Base-by-base conservation (phyloP, 2,329 filamentous ascomycete genomes). In the Alternaria postmessia region DNA sequence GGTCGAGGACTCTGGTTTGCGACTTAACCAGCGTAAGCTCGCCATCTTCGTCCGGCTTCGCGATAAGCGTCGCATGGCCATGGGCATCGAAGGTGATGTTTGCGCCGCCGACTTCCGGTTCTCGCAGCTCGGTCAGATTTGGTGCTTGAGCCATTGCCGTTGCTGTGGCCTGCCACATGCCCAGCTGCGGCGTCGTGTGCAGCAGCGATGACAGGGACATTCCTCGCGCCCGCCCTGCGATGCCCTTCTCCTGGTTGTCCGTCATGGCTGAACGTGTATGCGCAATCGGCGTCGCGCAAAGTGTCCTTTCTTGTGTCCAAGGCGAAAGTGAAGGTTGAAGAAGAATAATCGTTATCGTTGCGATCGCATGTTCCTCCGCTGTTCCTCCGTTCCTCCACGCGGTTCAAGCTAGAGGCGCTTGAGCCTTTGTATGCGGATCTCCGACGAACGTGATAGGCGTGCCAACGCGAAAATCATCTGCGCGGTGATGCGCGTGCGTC, bases 111-210 rank as follows among this genome's bases (percentile, higher is more conserved):
- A 59, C 59, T 39, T 64, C 61, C 11, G 64, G 59, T 38, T 63
- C 58, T 16, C 61, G 62, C 26, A 82, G 78, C 36, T 83, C 80
- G 30, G 69, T 68, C 20, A 82, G 43, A 1, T 79, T 79, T 0
- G 80, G 80, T 28, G 80, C 79, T 63, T 76, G 77, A 18, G 79
- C 71, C 12, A 77, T 79, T 0, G 75, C 74, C 12, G 66, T 74
- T 18, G 76, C 80, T 2, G 79, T 79, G 1, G 81, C 81, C 20
- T 80, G 78, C 78, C 77, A 79, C 72, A 80, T 78, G 51, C 79
- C 79, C 4, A 74, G 69, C 20, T 79, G 79, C 2, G 75, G 71
- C 47, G 76, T 62, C 18, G 73, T 68, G 36, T 79, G 75, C 49
- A 77, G 70, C 34, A 75, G 54, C 55, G 70, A 75, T 34, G 74